phyloP scores from a whole-genome alignment of 441 rosid species.

The Flueggea neowawraea region DNA sequence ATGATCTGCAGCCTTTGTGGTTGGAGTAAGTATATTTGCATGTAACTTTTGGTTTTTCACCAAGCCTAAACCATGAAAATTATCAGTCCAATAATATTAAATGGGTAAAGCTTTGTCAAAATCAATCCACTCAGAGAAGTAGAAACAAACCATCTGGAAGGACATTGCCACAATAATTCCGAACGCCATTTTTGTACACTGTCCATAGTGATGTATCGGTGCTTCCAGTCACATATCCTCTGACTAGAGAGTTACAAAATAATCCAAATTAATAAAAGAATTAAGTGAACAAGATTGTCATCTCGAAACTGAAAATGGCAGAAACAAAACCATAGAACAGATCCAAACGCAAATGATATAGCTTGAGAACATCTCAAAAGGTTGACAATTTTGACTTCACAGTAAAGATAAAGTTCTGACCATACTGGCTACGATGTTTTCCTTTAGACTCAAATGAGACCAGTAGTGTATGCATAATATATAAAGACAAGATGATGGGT shows the following conservation, averaged over 20 bases:
- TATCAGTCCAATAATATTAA: slow-evolving; percentile 11
- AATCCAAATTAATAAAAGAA: slow-evolving; percentile 9
- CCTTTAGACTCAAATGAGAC: no score
- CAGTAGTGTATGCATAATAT: no score
- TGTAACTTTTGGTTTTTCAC: slow-evolving; percentile 59
- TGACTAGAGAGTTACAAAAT: slow-evolving; percentile 25
- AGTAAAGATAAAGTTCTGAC: no score
- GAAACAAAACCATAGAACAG: neutral
- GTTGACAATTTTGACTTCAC: neutral
- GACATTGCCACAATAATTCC: slow-evolving; percentile 83
- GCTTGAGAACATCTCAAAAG: neutral
- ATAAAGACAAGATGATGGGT: no score
- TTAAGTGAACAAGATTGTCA: neutral
- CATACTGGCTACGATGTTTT: no score
- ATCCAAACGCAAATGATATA: neutral
- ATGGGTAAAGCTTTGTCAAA: neutral
- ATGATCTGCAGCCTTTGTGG: slow-evolving; percentile 72
- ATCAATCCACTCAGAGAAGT: neutral
- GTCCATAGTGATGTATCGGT: slow-evolving; percentile 97
- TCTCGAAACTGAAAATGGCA: neutral
- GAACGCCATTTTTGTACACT: slow-evolving; percentile 72
- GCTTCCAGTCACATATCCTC: slow-evolving; percentile 96
- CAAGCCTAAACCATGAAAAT: slow-evolving; percentile 34
- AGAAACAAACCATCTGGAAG: slow-evolving; percentile 72
- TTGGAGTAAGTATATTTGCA: slow-evolving; percentile 63